Conservation (phyloP, 1,139 yeast genomes). For the Diutina siamensis region DNA sequence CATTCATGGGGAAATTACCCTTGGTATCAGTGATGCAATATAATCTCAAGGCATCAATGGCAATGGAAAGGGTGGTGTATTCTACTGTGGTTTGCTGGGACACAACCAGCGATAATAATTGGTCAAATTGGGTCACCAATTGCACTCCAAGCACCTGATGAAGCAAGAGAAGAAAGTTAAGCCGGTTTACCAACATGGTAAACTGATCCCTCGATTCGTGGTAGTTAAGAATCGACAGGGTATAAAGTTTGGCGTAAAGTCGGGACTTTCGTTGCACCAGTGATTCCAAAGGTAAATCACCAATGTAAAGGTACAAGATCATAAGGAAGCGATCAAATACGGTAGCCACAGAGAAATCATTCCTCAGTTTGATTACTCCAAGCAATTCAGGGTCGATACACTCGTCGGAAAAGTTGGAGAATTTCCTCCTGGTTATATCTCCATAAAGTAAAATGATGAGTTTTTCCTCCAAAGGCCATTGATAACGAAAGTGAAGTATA, state of each 20-base stretch:
- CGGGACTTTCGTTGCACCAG: conserved; percentile 17
- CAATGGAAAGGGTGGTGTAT: conserved; percentile 17
- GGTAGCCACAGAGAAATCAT: conserved; percentile 19
- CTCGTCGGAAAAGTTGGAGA: conserved; percentile 30
- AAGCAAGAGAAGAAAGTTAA: conserved; percentile 25
- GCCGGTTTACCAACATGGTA: conserved; percentile 26
- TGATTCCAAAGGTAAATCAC: conserved; percentile 17
- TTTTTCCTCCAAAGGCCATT: conserved; percentile 30
- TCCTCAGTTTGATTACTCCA: conserved; percentile 16
- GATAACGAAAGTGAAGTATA: conserved; percentile 17
- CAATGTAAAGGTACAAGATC: conserved; percentile 23
- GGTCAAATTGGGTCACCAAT: not conserved
- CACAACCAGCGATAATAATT: conserved; percentile 9
- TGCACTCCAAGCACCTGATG: conserved; percentile 19
- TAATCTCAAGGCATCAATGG: conserved; percentile 16
- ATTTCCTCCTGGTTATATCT: conserved; percentile 21
- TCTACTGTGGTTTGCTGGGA: conserved; percentile 12
- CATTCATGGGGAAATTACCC: conserved; percentile 7
- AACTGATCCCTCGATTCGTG: conserved; percentile 15
- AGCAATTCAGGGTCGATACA: conserved; percentile 16
- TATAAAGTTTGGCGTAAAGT: conserved; percentile 25
- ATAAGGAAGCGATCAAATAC: conserved; percentile 30
- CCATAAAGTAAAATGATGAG: conserved; percentile 20
- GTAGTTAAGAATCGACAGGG: conserved; percentile 26
- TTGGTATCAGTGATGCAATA: conserved; percentile 14